Conservation (phyloP, 176 grass and related monocot genomes). For the Poa annua region DNA sequence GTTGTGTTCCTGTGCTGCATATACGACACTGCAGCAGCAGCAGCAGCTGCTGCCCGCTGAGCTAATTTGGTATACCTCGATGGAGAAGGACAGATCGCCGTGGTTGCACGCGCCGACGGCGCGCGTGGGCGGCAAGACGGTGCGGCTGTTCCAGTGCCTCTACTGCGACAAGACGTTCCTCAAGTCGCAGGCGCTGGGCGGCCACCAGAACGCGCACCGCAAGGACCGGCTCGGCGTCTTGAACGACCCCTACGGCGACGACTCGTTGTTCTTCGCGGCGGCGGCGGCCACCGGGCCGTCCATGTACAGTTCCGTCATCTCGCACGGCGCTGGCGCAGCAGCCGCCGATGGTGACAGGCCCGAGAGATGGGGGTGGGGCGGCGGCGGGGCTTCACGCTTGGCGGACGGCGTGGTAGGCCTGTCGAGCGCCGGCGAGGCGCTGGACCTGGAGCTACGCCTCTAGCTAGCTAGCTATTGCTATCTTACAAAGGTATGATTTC, state of each 20-base stretch:
- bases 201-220: constrained; percentile 80
- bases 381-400: not conserved
- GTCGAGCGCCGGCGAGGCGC: not conserved
- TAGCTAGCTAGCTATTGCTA: not conserved
- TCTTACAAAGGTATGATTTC: no score
- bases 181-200: constrained; percentile 73
- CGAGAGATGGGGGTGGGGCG: not conserved
- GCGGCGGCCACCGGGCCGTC: not conserved
- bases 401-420: not conserved
- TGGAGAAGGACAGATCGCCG: no score
- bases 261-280: not conserved
- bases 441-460: constrained; percentile 22
- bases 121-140: constrained; percentile 26
- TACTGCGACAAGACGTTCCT: constrained; percentile 83
- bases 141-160: constrained; percentile 67
- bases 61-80: no score
- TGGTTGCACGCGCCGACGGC: not conserved
- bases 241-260: not conserved
- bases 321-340: constrained; percentile 4
- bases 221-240: constrained; percentile 54
- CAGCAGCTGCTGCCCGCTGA: no score
- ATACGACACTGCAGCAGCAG: no score
- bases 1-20: no score
- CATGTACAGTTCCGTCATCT: not conserved
- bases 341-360: not conserved